Evolutionary conservation across 1,284 basidiomycete species (phyloP), one percentile per base, ranked within the genome.

Genomic region (Pseudozyma pruni): DNA sequence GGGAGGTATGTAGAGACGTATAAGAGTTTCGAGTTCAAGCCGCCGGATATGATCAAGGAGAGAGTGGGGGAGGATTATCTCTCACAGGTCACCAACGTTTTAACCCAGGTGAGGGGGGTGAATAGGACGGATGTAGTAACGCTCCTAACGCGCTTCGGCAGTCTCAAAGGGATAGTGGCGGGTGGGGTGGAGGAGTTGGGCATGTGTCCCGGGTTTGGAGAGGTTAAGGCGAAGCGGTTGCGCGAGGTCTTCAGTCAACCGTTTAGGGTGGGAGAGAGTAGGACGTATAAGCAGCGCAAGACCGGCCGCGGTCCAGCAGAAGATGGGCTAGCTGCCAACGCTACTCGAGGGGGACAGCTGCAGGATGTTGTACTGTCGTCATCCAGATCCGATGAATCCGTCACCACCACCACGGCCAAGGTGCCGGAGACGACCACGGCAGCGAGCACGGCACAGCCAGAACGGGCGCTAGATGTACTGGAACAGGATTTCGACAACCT

Each of bases 81-180:
- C 62, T 88, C 91, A 6, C 87, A 93, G 75, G 84, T 98, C 13
- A 90, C 91, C 35, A 88, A 89, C n/a, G 88, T 92, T 0, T 85
- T 99, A 32, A 98, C 95, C 0, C 90, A 89, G 70, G 91, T 98
- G 69, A 90, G 88, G 76, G 94, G 92, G 74, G 90, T 99, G 56
- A 98, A 98, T 85, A 97, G 95, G 85, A 98, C 95, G 0, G 96
- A 99, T 78, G 93, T 95, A 1, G 89, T 94, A 83, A 96, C 94
- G 1, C 85, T 99, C 91, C 94, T 40, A 25, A 72, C 47, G 7
- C 33, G 33, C 8, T 75, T 70, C 22, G 63, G 60, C 0, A 54
- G 34, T 16, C 52, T 59, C n/a, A 51, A 49, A 14, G 41, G 48
- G 0, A 53, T 72, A 32, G 69, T 50, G 29, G 52, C 11, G 17